Evolutionary conservation across 768 basidiomycete genomes (phyloP).

Genomic region (Brasilioporus rufonigricans): DNA sequence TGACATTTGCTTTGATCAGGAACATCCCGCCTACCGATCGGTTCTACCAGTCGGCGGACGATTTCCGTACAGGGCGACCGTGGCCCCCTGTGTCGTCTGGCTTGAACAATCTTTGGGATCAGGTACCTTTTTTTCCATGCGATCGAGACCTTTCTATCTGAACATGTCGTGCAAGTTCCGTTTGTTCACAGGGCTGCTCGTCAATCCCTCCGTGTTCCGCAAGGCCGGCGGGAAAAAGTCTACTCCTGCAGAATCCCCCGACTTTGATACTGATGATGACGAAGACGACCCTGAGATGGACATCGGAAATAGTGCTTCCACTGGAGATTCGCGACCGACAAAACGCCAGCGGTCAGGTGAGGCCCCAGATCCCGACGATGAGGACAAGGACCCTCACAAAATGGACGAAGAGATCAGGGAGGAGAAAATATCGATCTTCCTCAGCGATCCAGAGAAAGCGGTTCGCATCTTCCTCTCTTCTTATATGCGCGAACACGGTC

Average conservation of each 20-base stretch:
- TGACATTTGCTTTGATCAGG: conserved; percentile 31
- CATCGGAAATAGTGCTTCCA: not conserved
- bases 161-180: conserved; percentile 49
- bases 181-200: conserved; percentile 56
- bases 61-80: conserved; percentile 47
- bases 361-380: conserved; percentile 15
- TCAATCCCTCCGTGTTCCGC: conserved; percentile 39
- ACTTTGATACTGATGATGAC: conserved; percentile 35
- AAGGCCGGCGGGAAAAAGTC: conserved; percentile 32
- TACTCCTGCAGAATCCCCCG: conserved; percentile 32
- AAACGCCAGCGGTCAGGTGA: conserved; percentile 29
- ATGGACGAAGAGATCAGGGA: conserved; percentile 37
- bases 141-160: not conserved
- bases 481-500: conserved; percentile 62
- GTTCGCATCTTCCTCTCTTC: conserved; percentile 70
- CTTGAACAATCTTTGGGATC: conserved; percentile 57
- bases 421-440: conserved; percentile 48
- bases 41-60: conserved; percentile 53
- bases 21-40: conserved; percentile 47
- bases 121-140: conserved; percentile 38
- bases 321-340: conserved; percentile 8
- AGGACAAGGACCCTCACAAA: conserved; percentile 39
- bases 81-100: conserved; percentile 36
- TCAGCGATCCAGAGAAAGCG: conserved; percentile 57
- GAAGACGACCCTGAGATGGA: conserved; percentile 19